Conservation (phyloP, 176 grass and related monocot species). For the Pharus latifolius region DNA sequence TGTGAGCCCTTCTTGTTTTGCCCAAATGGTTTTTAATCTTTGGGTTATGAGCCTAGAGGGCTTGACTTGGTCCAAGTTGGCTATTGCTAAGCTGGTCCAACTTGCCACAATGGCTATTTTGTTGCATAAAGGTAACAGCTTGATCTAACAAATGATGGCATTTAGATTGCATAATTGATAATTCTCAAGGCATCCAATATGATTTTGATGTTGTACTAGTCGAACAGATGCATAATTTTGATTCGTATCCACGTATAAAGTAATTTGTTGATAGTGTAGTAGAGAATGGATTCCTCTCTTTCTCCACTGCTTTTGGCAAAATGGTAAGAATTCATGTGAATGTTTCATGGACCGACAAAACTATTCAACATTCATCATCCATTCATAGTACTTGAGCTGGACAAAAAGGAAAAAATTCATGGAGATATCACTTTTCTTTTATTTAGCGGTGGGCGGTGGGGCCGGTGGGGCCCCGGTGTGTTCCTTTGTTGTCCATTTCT, state of each 20-base stretch:
- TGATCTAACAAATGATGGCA: too few species aligned
- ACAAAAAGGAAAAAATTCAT: background rate
- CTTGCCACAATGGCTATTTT: background rate
- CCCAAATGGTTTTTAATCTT: conserved; percentile 1
- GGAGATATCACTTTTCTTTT: background rate
- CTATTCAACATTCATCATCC: background rate
- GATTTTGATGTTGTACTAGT: too few species aligned
- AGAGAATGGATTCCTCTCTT: background rate
- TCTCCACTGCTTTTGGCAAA: background rate
- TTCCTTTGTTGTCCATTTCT: background rate
- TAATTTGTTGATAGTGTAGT: background rate
- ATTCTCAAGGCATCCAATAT: background rate
- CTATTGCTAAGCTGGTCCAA: conserved; percentile 2
- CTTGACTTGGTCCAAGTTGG: conserved; percentile 10
- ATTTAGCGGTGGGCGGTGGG: background rate
- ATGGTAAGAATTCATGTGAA: background rate
- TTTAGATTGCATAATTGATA: background rate
- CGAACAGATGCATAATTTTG: background rate
- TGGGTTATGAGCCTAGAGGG: background rate
- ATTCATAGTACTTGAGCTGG: background rate
- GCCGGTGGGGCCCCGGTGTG: background rate
- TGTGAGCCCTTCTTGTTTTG: background rate
- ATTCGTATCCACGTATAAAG: background rate
- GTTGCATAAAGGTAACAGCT: too few species aligned
- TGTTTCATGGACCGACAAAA: too few species aligned